Evolutionary conservation across 306 rosid genomes (phyloP).

Genomic region (Comarum palustre): DNA sequence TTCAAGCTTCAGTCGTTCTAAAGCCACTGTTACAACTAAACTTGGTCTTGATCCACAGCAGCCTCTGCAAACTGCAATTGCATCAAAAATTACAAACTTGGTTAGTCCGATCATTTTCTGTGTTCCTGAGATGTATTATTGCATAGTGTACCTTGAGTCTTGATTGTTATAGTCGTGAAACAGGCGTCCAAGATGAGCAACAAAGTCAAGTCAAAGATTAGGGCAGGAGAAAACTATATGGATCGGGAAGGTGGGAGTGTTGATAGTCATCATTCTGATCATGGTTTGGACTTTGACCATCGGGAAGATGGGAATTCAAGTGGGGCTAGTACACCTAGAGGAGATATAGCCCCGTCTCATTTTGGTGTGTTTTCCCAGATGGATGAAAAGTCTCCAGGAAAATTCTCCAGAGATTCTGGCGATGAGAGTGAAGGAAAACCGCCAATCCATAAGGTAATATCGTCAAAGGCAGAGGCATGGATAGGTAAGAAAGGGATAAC

Average conservation of each 20-base stretch:
- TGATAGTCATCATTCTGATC: constrained; percentile 70
- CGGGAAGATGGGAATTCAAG: constrained; percentile 91
- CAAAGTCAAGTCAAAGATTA: constrained; percentile 80
- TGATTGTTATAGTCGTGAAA: constrained; percentile 42
- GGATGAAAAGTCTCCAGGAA: constrained; percentile 66
- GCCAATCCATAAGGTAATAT: constrained; percentile 54
- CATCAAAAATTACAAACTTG: constrained; percentile 84
- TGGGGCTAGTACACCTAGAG: constrained; percentile 93
- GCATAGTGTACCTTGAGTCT: constrained; percentile 36
- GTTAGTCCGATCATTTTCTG: constrained; percentile 50
- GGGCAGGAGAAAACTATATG: constrained; percentile 52
- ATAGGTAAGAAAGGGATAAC: constrained; percentile 74
- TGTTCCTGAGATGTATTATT: constrained; percentile 36
- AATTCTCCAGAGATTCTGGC: constrained; percentile 49
- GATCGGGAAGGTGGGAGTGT: constrained; percentile 71
- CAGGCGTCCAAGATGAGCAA: constrained; percentile 93
- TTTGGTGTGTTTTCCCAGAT: constrained; percentile 48
- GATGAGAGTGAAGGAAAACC: constrained; percentile 70
- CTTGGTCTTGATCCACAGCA: constrained; percentile 90
- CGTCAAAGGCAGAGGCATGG: constrained; percentile 85
- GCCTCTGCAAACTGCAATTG: constrained; percentile 73
- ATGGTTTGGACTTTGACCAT: constrained; percentile 53
- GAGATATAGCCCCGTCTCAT: constrained; percentile 54
- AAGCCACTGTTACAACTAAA: constrained; percentile 46
- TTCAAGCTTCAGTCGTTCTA: constrained; percentile 39